Conservation (phyloP, 345 rosid species). For the Bretschneidera sinensis region DNA sequence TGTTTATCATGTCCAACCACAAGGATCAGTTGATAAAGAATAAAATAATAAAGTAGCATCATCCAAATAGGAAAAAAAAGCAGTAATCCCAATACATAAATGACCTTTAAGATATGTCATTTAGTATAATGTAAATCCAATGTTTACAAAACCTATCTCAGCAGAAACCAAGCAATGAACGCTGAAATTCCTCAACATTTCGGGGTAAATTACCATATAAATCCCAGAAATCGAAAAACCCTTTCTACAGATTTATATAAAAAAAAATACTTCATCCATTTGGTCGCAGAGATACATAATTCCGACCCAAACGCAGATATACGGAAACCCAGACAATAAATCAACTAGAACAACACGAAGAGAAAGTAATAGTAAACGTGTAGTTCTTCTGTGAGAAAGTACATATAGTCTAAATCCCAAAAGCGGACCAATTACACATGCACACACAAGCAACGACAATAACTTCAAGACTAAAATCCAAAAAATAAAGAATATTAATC, state of each 20-base stretch:
- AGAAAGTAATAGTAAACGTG: too few species aligned
- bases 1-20: conserved; percentile 20
- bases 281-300: too few species aligned
- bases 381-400: too few species aligned
- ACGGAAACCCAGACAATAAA: too few species aligned
- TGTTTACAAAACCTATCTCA: neutral
- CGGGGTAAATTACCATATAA: too few species aligned
- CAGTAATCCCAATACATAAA: neutral
- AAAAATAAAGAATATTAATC: neutral
- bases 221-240: too few species aligned
- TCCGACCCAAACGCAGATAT: too few species aligned
- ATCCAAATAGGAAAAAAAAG: neutral
- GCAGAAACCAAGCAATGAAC: neutral
- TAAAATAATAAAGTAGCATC: neutral
- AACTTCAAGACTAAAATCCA: neutral
- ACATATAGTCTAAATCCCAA: too few species aligned
- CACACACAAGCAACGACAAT: neutral
- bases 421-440: too few species aligned
- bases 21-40: neutral
- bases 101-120: neutral
- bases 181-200: neutral
- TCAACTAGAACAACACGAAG: too few species aligned
- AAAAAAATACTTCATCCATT: too few species aligned
- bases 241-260: too few species aligned
- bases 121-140: neutral